Conservation (phyloP, 441 rosid species). For the Brassica hybrid region DNA sequence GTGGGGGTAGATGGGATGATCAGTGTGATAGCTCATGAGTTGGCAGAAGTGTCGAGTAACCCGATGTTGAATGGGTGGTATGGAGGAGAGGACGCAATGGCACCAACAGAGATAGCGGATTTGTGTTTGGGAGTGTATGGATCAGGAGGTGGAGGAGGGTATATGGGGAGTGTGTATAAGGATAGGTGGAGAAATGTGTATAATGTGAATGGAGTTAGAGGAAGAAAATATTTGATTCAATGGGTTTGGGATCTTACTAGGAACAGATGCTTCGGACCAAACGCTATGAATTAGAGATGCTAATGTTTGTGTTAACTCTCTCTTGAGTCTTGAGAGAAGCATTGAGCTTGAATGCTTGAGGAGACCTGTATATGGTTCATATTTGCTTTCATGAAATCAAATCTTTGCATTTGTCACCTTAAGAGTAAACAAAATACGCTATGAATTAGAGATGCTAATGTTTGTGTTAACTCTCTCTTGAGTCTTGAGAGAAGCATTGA, state of each 20-base stretch:
- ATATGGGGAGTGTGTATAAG: conserved; percentile 74
- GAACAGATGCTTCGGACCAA: conserved; percentile 88
- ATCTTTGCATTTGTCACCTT: no score
- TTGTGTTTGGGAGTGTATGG: conserved; percentile 96
- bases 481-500: not conserved
- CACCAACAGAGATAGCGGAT: conserved; percentile 92
- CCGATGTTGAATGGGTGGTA: conserved; percentile 97
- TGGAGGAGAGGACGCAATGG: conserved; percentile 80
- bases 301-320: conserved; percentile 16
- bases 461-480: conserved; percentile 15
- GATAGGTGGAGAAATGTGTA: conserved; percentile 81
- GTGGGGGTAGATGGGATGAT: conserved; percentile 90
- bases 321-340: not conserved
- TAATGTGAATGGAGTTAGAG: conserved; percentile 75
- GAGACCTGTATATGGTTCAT: not conserved
- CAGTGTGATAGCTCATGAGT: conserved; percentile 90
- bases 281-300: conserved; percentile 72
- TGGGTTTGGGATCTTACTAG: conserved; percentile 90
- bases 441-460: conserved; percentile 54
- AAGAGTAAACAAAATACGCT: no score
- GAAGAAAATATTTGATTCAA: conserved; percentile 82
- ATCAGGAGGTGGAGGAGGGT: conserved; percentile 96
- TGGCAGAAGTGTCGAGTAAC: conserved; percentile 88
- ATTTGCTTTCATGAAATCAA: no score
- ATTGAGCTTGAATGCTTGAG: conserved; percentile 7